phyloP scores from a whole-genome alignment of 257 asterid species.

The Agastache rugosa region DNA sequence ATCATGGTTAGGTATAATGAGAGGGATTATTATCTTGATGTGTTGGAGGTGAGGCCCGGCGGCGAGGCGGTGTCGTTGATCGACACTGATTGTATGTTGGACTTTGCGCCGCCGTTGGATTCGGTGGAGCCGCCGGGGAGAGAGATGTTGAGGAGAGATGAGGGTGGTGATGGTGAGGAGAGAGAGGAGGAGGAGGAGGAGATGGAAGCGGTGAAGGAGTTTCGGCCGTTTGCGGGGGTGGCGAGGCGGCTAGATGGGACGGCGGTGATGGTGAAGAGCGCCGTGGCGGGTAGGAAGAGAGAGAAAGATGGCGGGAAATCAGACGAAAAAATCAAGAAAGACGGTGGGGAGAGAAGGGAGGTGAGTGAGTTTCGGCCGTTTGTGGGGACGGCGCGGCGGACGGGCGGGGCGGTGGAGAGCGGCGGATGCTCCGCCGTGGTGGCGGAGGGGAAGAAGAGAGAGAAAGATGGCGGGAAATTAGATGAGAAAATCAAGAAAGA shows the following conservation, averaged over 20 bases:
- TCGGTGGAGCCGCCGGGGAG: conserved; percentile 19
- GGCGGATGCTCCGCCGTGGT: not conserved
- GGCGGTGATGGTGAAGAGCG: not conserved
- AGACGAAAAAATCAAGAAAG: not conserved
- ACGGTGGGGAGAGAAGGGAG: not conserved
- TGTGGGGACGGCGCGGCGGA: not conserved
- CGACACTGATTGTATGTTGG: not conserved
- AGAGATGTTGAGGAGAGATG: not conserved
- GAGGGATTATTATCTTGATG: conserved; percentile 23
- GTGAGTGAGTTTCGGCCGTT: not conserved
- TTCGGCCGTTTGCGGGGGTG: conserved; percentile 20
- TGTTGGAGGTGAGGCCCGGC: conserved; percentile 9
- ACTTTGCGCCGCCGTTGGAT: conserved; percentile 30
- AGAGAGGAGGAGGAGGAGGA: not conserved
- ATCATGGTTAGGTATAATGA: not conserved
- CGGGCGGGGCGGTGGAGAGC: not conserved
- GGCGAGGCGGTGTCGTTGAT: not conserved
- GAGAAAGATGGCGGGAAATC: not conserved
- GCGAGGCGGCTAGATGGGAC: conserved; percentile 25
- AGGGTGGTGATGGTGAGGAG: not conserved
- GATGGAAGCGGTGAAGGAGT: not conserved
- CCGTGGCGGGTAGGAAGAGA: not conserved
- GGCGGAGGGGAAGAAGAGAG: not conserved
- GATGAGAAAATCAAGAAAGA: not conserved
- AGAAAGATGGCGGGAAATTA: not conserved